phyloP scores from a whole-genome alignment of 257 asterid species.

The Dorcoceras hygrometricum region DNA sequence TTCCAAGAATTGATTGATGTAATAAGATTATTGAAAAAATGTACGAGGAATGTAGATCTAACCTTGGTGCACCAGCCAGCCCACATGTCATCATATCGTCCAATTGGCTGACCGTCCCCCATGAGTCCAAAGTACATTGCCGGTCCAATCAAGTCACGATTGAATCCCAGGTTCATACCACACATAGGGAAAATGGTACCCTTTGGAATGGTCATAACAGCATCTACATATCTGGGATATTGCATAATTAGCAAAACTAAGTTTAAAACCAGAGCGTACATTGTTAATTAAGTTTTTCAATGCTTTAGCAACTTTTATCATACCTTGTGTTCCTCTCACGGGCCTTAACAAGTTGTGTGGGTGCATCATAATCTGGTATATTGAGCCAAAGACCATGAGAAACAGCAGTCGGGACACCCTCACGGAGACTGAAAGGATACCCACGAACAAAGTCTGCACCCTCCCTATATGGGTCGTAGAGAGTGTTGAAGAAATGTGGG shows the following conservation, averaged over 20 bases:
- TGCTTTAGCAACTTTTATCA: neutral
- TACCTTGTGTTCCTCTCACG: slow-evolving; percentile 75
- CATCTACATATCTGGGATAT: slow-evolving; percentile 60
- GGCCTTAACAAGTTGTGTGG: slow-evolving; percentile 85
- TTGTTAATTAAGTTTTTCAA: neutral
- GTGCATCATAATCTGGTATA: slow-evolving; percentile 84
- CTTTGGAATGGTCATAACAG: slow-evolving; percentile 78
- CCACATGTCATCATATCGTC: slow-evolving; percentile 90
- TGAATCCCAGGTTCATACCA: slow-evolving; percentile 72
- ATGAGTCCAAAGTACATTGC: slow-evolving; percentile 94
- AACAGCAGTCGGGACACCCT: slow-evolving; percentile 68
- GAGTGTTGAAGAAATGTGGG: slow-evolving; percentile 75
- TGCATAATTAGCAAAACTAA: slow-evolving; percentile 12
- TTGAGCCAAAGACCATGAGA: slow-evolving; percentile 84
- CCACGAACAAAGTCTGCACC: slow-evolving; percentile 86
- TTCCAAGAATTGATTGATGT: neutral
- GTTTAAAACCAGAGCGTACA: slow-evolving; percentile 2
- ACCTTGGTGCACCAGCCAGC: slow-evolving; percentile 93
- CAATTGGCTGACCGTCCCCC: slow-evolving; percentile 92
- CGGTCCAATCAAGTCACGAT: slow-evolving; percentile 79
- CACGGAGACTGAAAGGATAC: slow-evolving; percentile 82
- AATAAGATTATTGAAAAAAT: neutral
- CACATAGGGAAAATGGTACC: slow-evolving; percentile 79
- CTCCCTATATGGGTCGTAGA: slow-evolving; percentile 75
- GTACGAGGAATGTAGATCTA: neutral